Base-by-base conservation (phyloP, 106 monocot species). In the Iris macrosiphon region DNA sequence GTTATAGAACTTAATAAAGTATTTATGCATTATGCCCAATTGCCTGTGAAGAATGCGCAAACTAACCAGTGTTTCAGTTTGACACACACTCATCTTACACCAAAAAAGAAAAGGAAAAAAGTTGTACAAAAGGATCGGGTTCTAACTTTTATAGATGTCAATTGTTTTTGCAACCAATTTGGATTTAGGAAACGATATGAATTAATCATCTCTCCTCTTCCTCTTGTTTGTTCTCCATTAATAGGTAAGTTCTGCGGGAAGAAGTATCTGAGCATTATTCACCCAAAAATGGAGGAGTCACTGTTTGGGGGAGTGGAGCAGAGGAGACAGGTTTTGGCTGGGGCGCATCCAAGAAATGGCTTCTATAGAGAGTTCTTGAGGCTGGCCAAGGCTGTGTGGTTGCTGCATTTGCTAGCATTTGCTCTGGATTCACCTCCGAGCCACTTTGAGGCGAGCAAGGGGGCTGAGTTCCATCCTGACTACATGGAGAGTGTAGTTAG, bases 381-480 rank as follows among this genome's bases (percentile, higher is more conserved):
- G 45, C 20, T 77, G 29, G 95, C 86, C 4, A 96, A 96, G 77
- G 79, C 95, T 4, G 82, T 89, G 55, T 96, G 95, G 95, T 31
- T 86, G 69, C 79, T 96, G 45, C 89, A 96, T 57, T 49, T 89
- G 66, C 56, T 96, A 74, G 85, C 89, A 1, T 96, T 96, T 65
- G 75, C 95, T 10, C 62, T 96, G 8, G 86, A 89, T 15, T 79
- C 95, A 32, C 48, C 74, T 25, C 95, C 95, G 26, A 59, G 56
- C 25, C 89, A 79, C 46, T 96, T 96, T 63, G 89, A 90, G 73
- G 89, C 78, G 5, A 69, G 76, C 18, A 66, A 40, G 15, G 89
- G 82, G 26, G 79, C 74, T 6, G 82, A 72, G 68, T 96, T 89
- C 68, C 69, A 82, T 27, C 68, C 68, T 3, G 74, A 60, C 3